Percentiles rank a stretch among this genome's conserved stretches.
These are phyloP conservation scores for Quercus tomentella DNA, from an alignment of 331 rosid genomes.

Conservation along the genomic window DNA sequence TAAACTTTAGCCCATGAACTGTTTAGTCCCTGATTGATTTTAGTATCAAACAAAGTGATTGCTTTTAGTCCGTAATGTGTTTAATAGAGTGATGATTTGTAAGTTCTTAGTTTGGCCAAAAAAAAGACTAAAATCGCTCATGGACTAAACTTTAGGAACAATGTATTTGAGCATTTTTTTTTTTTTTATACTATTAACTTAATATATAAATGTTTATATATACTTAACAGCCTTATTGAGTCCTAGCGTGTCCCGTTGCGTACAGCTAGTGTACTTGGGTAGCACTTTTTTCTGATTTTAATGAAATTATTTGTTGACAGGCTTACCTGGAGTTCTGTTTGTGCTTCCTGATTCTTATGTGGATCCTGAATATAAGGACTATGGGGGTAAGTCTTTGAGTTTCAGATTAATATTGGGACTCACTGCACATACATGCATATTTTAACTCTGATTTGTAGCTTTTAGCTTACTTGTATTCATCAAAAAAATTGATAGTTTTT, in stretches of 20 bases:
- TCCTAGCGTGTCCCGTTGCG: too few species aligned
- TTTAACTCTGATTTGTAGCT: not conserved
- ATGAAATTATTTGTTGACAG: constrained; percentile 18
- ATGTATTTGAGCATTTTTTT: too few species aligned
- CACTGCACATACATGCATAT: not conserved
- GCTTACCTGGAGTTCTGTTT: constrained; percentile 79
- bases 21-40: too few species aligned
- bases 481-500: not conserved
- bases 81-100: too few species aligned
- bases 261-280: too few species aligned
- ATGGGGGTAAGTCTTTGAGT: constrained; percentile 59
- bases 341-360: constrained; percentile 94
- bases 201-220: not conserved
- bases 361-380: constrained; percentile 87
- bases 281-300: not conserved
- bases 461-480: not conserved
- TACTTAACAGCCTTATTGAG: not conserved
- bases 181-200: too few species aligned
- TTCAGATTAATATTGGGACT: not conserved
- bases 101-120: too few species aligned
- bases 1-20: too few species aligned
- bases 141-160: too few species aligned
- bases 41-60: too few species aligned
- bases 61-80: too few species aligned
- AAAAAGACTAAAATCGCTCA: too few species aligned